Evolutionary conservation across 148 eudicot genomes (phyloP), one percentile per base, ranked within the genome.

Genomic region (Chenopodium berlandieri): DNA sequence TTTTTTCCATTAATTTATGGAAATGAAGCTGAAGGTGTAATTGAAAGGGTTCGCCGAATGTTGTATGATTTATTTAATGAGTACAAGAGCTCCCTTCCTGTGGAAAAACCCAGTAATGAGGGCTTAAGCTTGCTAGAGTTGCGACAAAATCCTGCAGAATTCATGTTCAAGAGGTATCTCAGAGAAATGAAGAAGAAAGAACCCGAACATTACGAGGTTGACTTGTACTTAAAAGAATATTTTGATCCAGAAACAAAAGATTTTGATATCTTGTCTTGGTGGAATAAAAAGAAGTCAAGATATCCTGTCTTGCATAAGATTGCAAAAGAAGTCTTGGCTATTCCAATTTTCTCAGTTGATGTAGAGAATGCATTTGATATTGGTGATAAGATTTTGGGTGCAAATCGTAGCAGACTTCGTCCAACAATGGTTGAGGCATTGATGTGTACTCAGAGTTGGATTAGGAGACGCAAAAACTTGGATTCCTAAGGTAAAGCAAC

Each of bases 1-100:
- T 37, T 17, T 31, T 31, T 22, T 5, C 25, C 48, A 10, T 60
- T 31, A 20, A 9, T 76, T 54, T 76, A 76, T 63, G 32, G 68
- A 37, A 25, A 76, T 62, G 54, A 76, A 76, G 52, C 52, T 76
- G 79, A 76, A 76, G n/a, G 30, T 37, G 44, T 37, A 7, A 1
- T 32, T 23, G 52, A 62, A 8, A 22, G 70, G 23, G 20, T 76
- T 76, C 70, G 70, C 47, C 27, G n/a, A 48, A 31, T 62, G 2
- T 62, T 17, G 2, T 17, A 31, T 58, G 31, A 76, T 8, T 32
- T 76, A 44, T 76, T 56, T 22, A 1, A 9, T 4, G 54, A 76
- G 27, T 76, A 76, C 22, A 54, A 75, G 63, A 52, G 25, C 30
- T 27, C 34, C 4, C 58, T 3, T 27, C 31, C 60, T 17, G 5